Evolutionary conservation across 176 grass and related monocot species (phyloP).

Genomic region (Triticum urartu): DNA sequence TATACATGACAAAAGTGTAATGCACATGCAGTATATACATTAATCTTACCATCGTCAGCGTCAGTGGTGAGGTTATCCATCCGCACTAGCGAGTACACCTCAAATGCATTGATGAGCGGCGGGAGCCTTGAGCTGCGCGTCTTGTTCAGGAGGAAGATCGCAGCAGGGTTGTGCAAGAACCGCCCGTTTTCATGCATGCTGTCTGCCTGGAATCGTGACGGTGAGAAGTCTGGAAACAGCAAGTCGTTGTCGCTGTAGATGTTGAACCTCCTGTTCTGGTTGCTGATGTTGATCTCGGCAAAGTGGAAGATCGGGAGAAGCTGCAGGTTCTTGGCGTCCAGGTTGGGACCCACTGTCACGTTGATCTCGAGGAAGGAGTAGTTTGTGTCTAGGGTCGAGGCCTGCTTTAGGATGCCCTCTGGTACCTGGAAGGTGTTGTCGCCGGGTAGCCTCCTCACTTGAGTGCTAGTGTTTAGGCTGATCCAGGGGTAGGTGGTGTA

Average conservation of each 20-base stretch:
- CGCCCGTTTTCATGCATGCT: not conserved
- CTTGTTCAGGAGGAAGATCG: not conserved
- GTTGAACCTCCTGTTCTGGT: not conserved
- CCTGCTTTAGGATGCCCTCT: not conserved
- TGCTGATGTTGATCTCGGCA: not conserved
- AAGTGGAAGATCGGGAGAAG: conserved; percentile 28
- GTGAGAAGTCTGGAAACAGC: not conserved
- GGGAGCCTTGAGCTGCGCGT: not conserved
- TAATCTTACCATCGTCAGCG: not conserved
- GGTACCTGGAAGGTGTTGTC: not conserved
- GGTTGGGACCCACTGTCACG: fast-evolving
- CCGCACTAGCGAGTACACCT: not conserved
- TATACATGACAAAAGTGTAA: not conserved
- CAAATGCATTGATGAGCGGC: conserved; percentile 19
- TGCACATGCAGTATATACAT: not conserved
- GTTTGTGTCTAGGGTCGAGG: not conserved
- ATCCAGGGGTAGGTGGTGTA: not conserved
- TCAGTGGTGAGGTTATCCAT: not conserved
- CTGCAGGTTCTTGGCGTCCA: not conserved
- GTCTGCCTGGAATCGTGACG: not conserved
- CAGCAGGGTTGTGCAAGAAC: not conserved
- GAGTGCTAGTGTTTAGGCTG: not conserved
- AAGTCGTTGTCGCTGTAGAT: not conserved
- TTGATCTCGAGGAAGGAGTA: not conserved
- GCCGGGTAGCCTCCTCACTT: not conserved